These are phyloP conservation scores for Thecaphora thlaspeos DNA, from an alignment of 1,284 basidiomycete genomes.

Conservation along the genomic window DNA sequence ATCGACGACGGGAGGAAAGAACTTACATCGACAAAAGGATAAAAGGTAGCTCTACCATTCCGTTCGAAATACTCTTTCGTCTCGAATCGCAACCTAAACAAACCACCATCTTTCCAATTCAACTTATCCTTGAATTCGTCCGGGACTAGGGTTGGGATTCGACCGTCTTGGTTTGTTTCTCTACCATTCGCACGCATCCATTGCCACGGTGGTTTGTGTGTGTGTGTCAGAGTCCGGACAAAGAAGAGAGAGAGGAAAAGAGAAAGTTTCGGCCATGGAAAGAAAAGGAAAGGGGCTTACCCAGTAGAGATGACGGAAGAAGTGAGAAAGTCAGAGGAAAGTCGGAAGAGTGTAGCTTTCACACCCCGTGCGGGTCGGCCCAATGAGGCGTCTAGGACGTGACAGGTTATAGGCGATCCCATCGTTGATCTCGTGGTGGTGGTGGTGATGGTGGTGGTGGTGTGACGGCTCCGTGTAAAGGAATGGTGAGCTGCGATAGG, in stretches of 20 bases:
- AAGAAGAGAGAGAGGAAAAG: too few species aligned
- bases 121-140: neutral
- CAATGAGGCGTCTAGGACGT: constrained; percentile 79
- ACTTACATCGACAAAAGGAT: constrained; percentile 80
- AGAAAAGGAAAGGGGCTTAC: constrained; percentile 43
- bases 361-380: constrained; percentile 77
- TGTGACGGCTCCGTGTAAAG: too few species aligned
- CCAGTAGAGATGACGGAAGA: constrained; percentile 21
- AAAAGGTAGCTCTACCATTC: constrained; percentile 70
- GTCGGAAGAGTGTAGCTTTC: constrained; percentile 7
- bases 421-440: neutral
- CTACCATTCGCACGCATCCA: neutral
- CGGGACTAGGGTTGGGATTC: neutral
- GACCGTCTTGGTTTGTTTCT: constrained; percentile 2
- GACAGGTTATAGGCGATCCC: constrained; percentile 74
- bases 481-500: too few species aligned
- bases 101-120: neutral
- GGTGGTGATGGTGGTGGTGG: neutral
- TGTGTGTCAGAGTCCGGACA: too few species aligned
- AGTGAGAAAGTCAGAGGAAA: neutral
- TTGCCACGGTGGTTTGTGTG: constrained; percentile 1
- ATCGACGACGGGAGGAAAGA: too few species aligned
- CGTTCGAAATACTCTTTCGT: constrained; percentile 77
- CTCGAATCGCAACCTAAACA: constrained; percentile 73
- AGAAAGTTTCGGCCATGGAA: too few species aligned